Base-by-base conservation (phyloP, 805 yeast genomes). In the Myxozyma vanderwaltii region DNA sequence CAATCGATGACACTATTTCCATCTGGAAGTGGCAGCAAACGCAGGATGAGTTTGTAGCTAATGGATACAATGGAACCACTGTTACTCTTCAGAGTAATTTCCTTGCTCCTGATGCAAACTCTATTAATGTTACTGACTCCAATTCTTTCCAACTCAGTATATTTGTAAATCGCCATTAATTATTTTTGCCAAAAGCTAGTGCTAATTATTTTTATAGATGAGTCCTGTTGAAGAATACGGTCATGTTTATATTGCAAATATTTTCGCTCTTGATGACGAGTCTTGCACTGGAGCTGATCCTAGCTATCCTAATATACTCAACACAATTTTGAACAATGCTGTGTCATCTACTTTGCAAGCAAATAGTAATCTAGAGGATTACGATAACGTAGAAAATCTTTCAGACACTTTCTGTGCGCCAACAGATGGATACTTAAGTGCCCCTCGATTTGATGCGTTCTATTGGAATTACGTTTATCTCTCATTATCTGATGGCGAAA, bases 21-120 rank as follows among this genome's bases (percentile, higher is more conserved):
- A 21, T 31, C 26, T 46, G 51, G 51, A 46, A 46, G 4, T 46
- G 51, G 51, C n/a, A 12, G n/a, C 15, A 46, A 17, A 17, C 27
- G 8, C 51, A 46, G 19, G 24, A 31, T 4, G 39, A 31, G 15
- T n/a, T 46, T 2, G 23, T 26, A 4, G 24, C 19, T 13, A 23
- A 17, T 23, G 40, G 40, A 21, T 46, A 46, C n/a, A 17, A 17
- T 7, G 24, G 2, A 24, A 33, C 39, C 4, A 46, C 51, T 15
- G 23, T 46, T 17, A 46, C 51, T 15, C 12, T 46, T 3, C 15
- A 31, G 40, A 40, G 33, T 8, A 10, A 7, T 10, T n/a, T 46
- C 17, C 8, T 21, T 19, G 27, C 33, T 46, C 51, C 51, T n/a
- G 24, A 8, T 12, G 19, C 24, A 5, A 12, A 19, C 7, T 7